Evolutionary conservation across 495 filamentous ascomycete genomes (phyloP), one percentile per base, ranked within the genome.

Genomic region (Hypomontagnella monticulosa): DNA sequence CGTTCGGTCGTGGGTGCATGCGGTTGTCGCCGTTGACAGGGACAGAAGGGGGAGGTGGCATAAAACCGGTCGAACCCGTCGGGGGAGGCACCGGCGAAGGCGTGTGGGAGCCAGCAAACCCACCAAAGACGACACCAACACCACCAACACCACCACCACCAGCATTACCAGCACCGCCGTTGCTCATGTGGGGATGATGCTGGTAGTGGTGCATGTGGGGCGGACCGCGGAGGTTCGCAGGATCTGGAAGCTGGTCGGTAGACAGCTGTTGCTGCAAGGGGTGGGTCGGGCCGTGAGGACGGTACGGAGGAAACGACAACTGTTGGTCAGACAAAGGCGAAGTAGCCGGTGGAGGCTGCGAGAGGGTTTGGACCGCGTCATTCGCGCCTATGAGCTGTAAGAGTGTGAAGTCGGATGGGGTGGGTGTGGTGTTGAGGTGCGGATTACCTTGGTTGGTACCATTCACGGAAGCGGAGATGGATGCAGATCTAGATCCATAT

Each of bases 71-170:
- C 0, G 73, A 67, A 42, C 66, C 73, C 14, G 73, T 71, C 0
- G 73, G 63, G 10, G 66, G 79, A 48, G 80, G 79, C 8, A 69
- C 80, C 9, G 83, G 83, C 5, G 81, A 84, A 0, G 81, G 80
- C 8, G 73, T 74, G 54, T 81, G 79, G 11, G 83, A 85, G n/a
- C 77, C 75, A 16, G 74, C 61, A 49, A 78, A 75, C 0, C 63
- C 73, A 14, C 78, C 78, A 57, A 81, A 82, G 43, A 80, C 64
- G 42, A 84, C 58, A 55, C 69, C 71, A n/a, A n/a, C n/a, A n/a
- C n/a, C n/a, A n/a, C n/a, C n/a, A n/a, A n/a, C n/a, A n/a, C n/a
- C n/a, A n/a, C n/a, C n/a, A n/a, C n/a, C n/a, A n/a, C n/a, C n/a
- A n/a, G n/a, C n/a, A n/a, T n/a, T n/a, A n/a, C n/a, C n/a, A n/a